These are phyloP conservation scores for Fusarium chuoi DNA, from an alignment of 2,329 filamentous ascomycete species.

Conservation along the genomic window DNA sequence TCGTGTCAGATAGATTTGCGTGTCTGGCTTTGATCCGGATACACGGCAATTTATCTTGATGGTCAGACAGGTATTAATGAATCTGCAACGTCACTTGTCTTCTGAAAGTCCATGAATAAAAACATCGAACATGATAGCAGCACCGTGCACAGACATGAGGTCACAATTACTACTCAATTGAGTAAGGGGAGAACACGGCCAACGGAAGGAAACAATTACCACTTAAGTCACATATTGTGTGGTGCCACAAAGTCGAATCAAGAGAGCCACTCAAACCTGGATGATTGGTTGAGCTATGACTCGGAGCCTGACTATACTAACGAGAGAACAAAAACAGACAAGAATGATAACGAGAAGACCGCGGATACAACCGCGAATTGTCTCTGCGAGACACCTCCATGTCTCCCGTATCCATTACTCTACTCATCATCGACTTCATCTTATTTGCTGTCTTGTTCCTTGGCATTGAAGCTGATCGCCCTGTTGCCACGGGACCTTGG, in stretches of 20 bases:
- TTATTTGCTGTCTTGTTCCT: no score
- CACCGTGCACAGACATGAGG: accelerated
- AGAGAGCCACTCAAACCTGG: accelerated
- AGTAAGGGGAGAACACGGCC: accelerated
- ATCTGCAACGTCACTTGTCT: background rate
- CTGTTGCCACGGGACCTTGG: no score
- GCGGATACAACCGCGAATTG: accelerated
- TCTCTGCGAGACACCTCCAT: accelerated
- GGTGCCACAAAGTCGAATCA: accelerated
- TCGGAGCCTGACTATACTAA: accelerated
- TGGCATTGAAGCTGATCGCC: no score
- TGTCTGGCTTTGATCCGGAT: background rate
- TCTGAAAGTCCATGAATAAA: background rate
- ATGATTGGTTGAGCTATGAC: accelerated
- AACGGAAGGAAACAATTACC: accelerated
- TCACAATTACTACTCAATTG: accelerated
- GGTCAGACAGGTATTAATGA: background rate
- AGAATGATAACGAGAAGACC: accelerated
- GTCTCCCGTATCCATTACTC: no score
- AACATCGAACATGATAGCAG: accelerated
- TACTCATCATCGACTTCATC: no score
- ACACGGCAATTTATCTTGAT: background rate
- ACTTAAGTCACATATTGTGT: accelerated
- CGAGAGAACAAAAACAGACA: accelerated
- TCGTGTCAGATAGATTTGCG: background rate